Conservation (phyloP, 2,329 filamentous ascomycete species). For the Aspergillus sp. region DNA sequence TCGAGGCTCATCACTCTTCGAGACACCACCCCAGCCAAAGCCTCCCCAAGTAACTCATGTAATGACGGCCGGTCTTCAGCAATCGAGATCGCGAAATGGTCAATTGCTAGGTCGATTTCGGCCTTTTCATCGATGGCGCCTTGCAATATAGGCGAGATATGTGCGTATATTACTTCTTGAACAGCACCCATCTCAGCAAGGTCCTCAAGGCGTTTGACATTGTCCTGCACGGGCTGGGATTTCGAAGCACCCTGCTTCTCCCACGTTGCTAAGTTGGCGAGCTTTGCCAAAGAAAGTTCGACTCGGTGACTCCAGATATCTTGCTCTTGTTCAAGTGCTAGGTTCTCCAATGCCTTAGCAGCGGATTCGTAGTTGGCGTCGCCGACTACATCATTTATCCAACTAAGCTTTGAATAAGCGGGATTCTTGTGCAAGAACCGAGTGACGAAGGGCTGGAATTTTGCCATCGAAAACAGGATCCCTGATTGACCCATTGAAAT, state of each 20-base stretch:
- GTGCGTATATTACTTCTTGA: constrained; percentile 77
- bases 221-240: constrained; percentile 46
- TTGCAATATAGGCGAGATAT: constrained; percentile 69
- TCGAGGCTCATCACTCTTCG: constrained; percentile 68
- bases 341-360: constrained; percentile 69
- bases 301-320: constrained; percentile 93
- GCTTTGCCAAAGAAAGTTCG: constrained; percentile 85
- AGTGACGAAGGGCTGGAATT: constrained; percentile 74
- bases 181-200: constrained; percentile 72
- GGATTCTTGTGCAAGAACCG: constrained; percentile 75
- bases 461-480: constrained; percentile 70
- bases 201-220: constrained; percentile 61
- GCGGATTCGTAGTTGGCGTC: constrained; percentile 77
- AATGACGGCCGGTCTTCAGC: constrained; percentile 67
- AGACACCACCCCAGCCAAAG: constrained; percentile 70
- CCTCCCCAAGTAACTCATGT: constrained; percentile 71
- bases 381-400: constrained; percentile 89
- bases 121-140: constrained; percentile 79
- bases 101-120: constrained; percentile 75
- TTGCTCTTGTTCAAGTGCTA: constrained; percentile 73
- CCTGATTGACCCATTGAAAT: constrained; percentile 70
- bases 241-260: constrained; percentile 35
- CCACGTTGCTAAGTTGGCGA: constrained; percentile 71
- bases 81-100: constrained; percentile 62
- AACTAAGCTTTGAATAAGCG: constrained; percentile 77